A percentile compares a stretch with the other conserved stretches of the same genome.
These are phyloP conservation scores for Pythium aristosporum DNA, from an alignment of 352 stramenopile genomes.

Conservation along the genomic window DNA sequence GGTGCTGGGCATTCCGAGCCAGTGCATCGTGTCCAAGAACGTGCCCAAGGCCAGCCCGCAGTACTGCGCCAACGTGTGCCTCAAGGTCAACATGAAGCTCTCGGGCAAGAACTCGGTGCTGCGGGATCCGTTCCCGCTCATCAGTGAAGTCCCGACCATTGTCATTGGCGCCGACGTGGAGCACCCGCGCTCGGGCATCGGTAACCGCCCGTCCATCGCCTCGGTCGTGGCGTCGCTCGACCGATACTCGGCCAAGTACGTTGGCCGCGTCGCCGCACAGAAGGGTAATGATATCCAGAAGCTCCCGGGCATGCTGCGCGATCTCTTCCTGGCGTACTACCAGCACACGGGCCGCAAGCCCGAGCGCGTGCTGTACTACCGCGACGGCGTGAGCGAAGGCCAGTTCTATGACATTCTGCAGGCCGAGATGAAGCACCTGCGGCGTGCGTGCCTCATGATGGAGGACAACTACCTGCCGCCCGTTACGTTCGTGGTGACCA, in stretches of 20 bases:
- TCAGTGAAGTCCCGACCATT: constrained; percentile 36
- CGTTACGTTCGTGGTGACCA: constrained; percentile 72
- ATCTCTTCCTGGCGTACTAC: constrained; percentile 81
- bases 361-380: constrained; percentile 83
- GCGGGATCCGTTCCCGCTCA: constrained; percentile 30
- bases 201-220: constrained; percentile 42
- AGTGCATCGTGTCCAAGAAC: constrained; percentile 44
- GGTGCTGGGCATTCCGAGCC: constrained; percentile 42
- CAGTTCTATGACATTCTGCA: constrained; percentile 79
- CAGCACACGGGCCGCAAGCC: constrained; percentile 68
- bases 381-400: constrained; percentile 83
- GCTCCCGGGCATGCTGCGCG: constrained; percentile 57
- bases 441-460: constrained; percentile 45
- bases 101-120: constrained; percentile 39
- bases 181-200: constrained; percentile 43
- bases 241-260: constrained; percentile 36
- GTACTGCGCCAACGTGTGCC: constrained; percentile 42
- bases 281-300: constrained; percentile 41
- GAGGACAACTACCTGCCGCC: constrained; percentile 43
- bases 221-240: constrained; percentile 60
- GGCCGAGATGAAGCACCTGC: constrained; percentile 52
- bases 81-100: constrained; percentile 52
- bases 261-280: constrained; percentile 38
- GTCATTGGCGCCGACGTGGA: constrained; percentile 57
- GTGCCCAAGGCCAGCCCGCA: constrained; percentile 30